phyloP scores from a whole-genome alignment of 352 stramenopile genomes.

The Phytophthora hybrid region DNA sequence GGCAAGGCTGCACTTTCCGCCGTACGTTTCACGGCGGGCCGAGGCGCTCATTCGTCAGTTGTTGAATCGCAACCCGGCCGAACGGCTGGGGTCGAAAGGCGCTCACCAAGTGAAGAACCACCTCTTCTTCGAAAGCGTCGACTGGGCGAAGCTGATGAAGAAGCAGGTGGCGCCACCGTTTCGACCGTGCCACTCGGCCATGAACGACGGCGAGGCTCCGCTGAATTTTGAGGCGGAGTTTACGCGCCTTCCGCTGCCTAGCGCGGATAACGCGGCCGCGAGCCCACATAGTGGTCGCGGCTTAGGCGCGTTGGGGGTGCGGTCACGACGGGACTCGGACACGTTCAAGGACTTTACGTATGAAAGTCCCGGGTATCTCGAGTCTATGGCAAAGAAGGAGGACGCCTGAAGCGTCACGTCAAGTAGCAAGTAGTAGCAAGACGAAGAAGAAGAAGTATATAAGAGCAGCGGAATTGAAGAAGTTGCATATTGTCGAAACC shows the following conservation, averaged over 20 bases:
- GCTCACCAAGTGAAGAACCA: conserved; percentile 76
- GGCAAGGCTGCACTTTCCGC: conserved; percentile 83
- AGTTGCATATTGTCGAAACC: conserved; percentile 25
- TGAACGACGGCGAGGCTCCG: conserved; percentile 76
- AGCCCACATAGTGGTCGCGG: conserved; percentile 28
- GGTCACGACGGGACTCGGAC: conserved; percentile 64
- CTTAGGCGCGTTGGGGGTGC: conserved; percentile 25
- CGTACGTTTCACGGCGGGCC: conserved; percentile 80
- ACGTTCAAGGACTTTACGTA: conserved; percentile 88
- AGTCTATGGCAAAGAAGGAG: conserved; percentile 54
- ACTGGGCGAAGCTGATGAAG: conserved; percentile 68
- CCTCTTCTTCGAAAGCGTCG: conserved; percentile 82
- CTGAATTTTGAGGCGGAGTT: conserved; percentile 91
- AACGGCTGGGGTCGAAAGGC: conserved; percentile 74
- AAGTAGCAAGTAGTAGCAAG: conserved; percentile 1
- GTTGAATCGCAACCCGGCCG: conserved; percentile 78
- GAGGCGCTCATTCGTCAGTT: conserved; percentile 84
- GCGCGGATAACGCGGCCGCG: conserved; percentile 50
- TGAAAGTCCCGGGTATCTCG: conserved; percentile 74
- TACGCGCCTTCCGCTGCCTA: conserved; percentile 83
- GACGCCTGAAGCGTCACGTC: conserved; percentile 17
- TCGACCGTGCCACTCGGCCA: conserved; percentile 75
- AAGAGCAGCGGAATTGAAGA: conserved; percentile 34
- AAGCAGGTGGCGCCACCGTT: conserved; percentile 79
- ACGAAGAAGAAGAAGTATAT: conserved; percentile 26